Percentiles rank a stretch among this genome's conserved stretches.
These are phyloP conservation scores for Phytophthora foliorum DNA, from an alignment of 352 stramenopile genomes.

Conservation along the genomic window DNA sequence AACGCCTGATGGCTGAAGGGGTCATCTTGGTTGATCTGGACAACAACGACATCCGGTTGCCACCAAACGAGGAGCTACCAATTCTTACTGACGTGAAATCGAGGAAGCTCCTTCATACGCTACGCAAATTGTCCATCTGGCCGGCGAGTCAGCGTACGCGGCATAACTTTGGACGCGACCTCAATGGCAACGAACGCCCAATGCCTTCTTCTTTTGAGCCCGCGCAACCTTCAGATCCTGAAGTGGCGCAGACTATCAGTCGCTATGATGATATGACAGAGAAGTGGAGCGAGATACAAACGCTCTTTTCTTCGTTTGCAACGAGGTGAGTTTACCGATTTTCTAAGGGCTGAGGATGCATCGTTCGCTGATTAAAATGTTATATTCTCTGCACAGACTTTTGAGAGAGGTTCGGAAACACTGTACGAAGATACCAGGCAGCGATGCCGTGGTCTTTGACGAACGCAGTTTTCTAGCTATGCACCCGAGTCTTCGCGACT, in stretches of 20 bases:
- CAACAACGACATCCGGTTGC: slow-evolving; percentile 64
- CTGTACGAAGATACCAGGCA: slow-evolving; percentile 38
- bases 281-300: slow-evolving; percentile 69
- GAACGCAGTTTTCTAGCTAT: slow-evolving; percentile 62
- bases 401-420: slow-evolving; percentile 74
- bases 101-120: slow-evolving; percentile 65
- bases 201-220: slow-evolving; percentile 28
- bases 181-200: slow-evolving; percentile 2
- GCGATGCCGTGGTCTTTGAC: slow-evolving; percentile 53
- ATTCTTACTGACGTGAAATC: slow-evolving; percentile 62
- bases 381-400: slow-evolving; percentile 38
- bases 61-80: slow-evolving; percentile 54
- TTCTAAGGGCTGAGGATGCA: not conserved
- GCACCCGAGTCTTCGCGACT: slow-evolving; percentile 68
- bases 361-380: not conserved
- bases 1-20: slow-evolving; percentile 58
- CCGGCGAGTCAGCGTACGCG: slow-evolving; percentile 44
- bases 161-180: slow-evolving; percentile 26
- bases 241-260: slow-evolving; percentile 36
- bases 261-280: slow-evolving; percentile 62
- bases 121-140: slow-evolving; percentile 62
- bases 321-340: slow-evolving; percentile 42
- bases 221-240: slow-evolving; percentile 31
- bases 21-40: slow-evolving; percentile 79
- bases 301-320: slow-evolving; percentile 61